Percentiles rank a stretch among this genome's conserved stretches.
Evolutionary conservation across 1,284 basidiomycete species (phyloP).

Genomic region (Cutaneotrichosporon dermatis): DNA sequence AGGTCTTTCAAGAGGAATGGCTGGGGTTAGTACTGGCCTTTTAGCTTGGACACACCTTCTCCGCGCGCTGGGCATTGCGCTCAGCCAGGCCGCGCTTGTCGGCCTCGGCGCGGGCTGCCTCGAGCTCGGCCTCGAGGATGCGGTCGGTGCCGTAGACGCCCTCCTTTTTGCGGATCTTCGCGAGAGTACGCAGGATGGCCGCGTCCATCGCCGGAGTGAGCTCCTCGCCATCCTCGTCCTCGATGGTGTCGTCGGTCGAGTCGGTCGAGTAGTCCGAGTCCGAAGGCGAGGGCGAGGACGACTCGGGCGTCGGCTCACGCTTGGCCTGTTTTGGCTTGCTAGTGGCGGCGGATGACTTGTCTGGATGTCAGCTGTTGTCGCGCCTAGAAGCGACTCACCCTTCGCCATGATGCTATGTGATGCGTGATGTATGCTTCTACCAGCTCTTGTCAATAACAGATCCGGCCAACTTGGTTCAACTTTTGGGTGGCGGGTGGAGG

Average conservation of each 20-base stretch:
- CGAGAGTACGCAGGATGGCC: constrained; percentile 87
- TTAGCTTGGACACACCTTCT: constrained; percentile 26
- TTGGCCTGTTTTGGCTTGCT: not conserved
- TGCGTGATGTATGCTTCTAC: too few relatives aligned
- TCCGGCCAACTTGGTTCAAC: constrained; percentile 1
- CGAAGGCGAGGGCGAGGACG: not conserved
- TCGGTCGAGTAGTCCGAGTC: constrained; percentile 26
- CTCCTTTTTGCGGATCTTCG: constrained; percentile 77
- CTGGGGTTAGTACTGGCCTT: constrained; percentile 22
- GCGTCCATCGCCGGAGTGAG: constrained; percentile 91
- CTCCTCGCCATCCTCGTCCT: constrained; percentile 94
- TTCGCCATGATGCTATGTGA: constrained; percentile 7
- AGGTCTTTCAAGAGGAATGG: constrained; percentile 52
- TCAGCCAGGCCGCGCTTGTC: constrained; percentile 24
- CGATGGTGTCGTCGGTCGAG: constrained; percentile 61
- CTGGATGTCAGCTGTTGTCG: not conserved
- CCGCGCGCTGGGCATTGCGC: constrained; percentile 8
- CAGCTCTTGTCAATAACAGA: too few relatives aligned
- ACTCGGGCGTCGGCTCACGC: constrained; percentile 9
- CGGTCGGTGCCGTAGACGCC: constrained; percentile 63
- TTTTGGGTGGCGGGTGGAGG: constrained; percentile 16
- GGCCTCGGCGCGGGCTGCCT: constrained; percentile 35
- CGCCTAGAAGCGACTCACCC: constrained; percentile 1
- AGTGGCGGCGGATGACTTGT: constrained; percentile 1
- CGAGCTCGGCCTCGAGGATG: constrained; percentile 67